Evolutionary conservation across 2,329 filamentous ascomycete genomes (phyloP).

Genomic region (Aspergillus costaricaensis): DNA sequence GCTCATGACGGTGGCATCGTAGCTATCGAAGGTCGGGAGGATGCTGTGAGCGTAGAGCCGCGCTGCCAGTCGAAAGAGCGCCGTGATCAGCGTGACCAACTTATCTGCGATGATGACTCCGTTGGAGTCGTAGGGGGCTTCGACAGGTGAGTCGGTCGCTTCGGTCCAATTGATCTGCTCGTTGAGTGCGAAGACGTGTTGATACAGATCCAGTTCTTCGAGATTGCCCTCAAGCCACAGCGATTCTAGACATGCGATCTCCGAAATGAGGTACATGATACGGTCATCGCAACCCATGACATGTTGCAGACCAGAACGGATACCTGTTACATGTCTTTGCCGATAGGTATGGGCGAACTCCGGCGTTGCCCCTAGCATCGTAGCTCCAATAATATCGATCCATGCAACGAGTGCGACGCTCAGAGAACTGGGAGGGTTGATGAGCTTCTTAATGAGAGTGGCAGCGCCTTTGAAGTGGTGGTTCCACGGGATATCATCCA

Average conservation of each 20-base stretch:
- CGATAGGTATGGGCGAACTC: conserved; percentile 89
- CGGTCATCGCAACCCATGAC: conserved; percentile 97
- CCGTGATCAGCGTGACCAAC: conserved; percentile 49
- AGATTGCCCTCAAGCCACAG: conserved; percentile 71
- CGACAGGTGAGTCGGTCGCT: background rate
- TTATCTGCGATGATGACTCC: conserved; percentile 69
- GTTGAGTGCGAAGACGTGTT: conserved; percentile 78
- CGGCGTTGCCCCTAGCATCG: conserved; percentile 83
- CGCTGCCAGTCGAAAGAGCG: conserved; percentile 64
- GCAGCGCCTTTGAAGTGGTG: conserved; percentile 91
- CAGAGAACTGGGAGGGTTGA: conserved; percentile 71
- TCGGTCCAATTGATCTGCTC: conserved; percentile 76
- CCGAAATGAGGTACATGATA: conserved; percentile 96
- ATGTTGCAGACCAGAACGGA: conserved; percentile 74
- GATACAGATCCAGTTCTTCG: conserved; percentile 56
- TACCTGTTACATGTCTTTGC: conserved; percentile 73
- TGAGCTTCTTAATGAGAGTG: conserved; percentile 79
- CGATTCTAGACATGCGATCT: conserved; percentile 92
- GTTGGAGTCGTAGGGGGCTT: background rate
- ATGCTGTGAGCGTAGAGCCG: conserved; percentile 93
- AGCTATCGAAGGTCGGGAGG: conserved; percentile 79
- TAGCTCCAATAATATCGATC: conserved; percentile 95
- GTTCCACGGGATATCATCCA: conserved; percentile 95
- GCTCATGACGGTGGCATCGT: conserved; percentile 69
- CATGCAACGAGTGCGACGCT: conserved; percentile 86